Evolutionary conservation across 2,329 filamentous ascomycete species (phyloP).

Genomic region (Didymella sp.): DNA sequence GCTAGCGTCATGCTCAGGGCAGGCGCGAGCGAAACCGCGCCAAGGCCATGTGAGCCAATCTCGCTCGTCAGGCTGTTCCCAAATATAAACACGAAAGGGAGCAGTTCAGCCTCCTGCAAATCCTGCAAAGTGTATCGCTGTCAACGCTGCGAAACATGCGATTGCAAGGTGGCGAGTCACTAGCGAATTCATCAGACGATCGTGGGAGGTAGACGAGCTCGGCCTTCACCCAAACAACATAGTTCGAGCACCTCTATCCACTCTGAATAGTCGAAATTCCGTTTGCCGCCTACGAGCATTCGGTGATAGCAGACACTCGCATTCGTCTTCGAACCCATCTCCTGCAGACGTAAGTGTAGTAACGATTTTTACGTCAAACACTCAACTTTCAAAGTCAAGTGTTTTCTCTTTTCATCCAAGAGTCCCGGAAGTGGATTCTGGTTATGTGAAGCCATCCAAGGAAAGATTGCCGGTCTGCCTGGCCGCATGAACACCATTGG

Average conservation of each 20-base stretch:
- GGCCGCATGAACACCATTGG: background rate
- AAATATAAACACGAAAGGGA: constrained; percentile 7
- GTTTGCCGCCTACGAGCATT: background rate
- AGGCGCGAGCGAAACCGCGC: constrained; percentile 10
- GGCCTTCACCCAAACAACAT: constrained; percentile 8
- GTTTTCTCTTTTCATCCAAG: background rate
- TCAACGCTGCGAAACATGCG: constrained; percentile 15
- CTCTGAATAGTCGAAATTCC: background rate
- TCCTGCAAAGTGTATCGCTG: background rate
- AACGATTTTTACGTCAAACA: background rate
- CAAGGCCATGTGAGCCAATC: constrained; percentile 11
- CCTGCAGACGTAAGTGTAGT: constrained; percentile 1
- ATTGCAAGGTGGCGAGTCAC: constrained; percentile 14
- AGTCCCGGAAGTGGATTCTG: background rate
- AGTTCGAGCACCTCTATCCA: constrained; percentile 8
- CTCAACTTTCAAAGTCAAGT: background rate
- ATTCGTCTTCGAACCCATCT: background rate
- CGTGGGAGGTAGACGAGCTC: constrained; percentile 20
- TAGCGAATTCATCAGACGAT: constrained; percentile 12
- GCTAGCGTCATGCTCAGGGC: constrained; percentile 15
- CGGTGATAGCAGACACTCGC: background rate
- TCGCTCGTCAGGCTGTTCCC: constrained; percentile 6
- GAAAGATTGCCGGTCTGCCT: background rate
- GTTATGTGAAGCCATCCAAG: background rate
- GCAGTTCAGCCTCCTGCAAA: background rate